Evolutionary conservation across 169 alveolate species (phyloP), one percentile per base, ranked within the genome.

Genomic region (Besnoitia besnoiti): DNA sequence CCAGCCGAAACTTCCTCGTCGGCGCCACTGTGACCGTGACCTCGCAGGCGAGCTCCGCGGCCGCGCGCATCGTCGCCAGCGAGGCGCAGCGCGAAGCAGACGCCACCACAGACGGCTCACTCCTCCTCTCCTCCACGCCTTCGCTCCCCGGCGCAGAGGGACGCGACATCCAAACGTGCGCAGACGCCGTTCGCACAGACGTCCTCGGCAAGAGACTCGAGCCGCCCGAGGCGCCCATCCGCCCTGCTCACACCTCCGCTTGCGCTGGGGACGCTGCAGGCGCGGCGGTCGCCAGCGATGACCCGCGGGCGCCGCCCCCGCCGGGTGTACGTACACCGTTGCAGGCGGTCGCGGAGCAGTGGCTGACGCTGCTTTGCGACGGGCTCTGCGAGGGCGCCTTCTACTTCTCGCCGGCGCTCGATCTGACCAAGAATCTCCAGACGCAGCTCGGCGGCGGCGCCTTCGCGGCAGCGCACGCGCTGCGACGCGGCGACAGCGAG

Each of bases 351-450:
- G 87, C 87, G 40, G 87, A 39, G 37, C 35, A 39, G 61, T 77
- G 87, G 87, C 87, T 77, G 37, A 42, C 37, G 0, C 87, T 77
- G 49, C 59, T 77, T 16, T 77, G 87, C 59, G 87, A 77, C 87
- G 87, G 61, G 21, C 87, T 77, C 59, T 77, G 87, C 40, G 87
- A 77, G 59, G 87, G 87, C 0, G 87, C 50, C 19, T 77, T 77
- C 59, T 77, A 77, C 35, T 77, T 77, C 35, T 77, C 87, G 37
- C 87, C 87, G 19, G 5, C 55, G 4, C 59, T 77, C 37, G 87
- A 77, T 21, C 47, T 77, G 59, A 42, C 59, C 59, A 37, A 77
- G 87, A 77, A 42, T 55, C 59, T 77, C 33, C 87, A 77, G 55
- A 37, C 37, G 40, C 87, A 77, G 87, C 59, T 77, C 35, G 33